A percentile compares a stretch with the other conserved stretches of the same genome.
Conservation (phyloP, 2,329 filamentous ascomycete species). For the Scedosporium dehoogii region DNA sequence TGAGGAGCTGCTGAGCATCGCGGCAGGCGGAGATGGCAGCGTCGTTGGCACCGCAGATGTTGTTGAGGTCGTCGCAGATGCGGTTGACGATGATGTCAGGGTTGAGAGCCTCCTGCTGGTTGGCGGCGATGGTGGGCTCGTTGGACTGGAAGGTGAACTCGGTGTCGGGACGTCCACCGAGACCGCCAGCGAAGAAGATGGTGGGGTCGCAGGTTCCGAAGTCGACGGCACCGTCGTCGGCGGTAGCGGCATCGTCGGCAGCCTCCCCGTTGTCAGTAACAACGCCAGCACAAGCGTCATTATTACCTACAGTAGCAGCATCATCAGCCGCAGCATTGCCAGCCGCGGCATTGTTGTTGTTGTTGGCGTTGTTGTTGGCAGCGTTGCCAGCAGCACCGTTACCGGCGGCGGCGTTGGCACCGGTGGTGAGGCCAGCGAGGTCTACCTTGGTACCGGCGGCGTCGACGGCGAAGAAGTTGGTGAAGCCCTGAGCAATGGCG, state of each 20-base stretch:
- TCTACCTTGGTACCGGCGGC: conserved; percentile 19
- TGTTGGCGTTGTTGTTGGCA: conserved; percentile 9
- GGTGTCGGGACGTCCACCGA: conserved; percentile 41
- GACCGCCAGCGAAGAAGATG: conserved; percentile 50
- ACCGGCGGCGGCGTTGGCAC: conserved; percentile 10
- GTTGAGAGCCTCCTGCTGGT: conserved; percentile 58
- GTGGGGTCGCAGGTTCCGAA: conserved; percentile 45
- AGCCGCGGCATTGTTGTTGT: conserved; percentile 8
- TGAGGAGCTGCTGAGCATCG: conserved; percentile 33
- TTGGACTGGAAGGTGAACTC: conserved; percentile 61
- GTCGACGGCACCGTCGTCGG: conserved; percentile 23
- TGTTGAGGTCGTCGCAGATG: conserved; percentile 58
- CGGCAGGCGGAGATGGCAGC: conserved; percentile 45
- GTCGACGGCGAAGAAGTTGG: conserved; percentile 42
- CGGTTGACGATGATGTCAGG: conserved; percentile 66
- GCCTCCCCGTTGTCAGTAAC: conserved; percentile 20
- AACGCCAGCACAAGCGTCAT: conserved; percentile 14
- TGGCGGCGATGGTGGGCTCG: conserved; percentile 48
- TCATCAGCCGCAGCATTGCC: conserved; percentile 8
- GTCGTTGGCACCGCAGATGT: conserved; percentile 53
- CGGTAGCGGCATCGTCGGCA: conserved; percentile 8
- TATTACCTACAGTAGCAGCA: conserved; percentile 8
- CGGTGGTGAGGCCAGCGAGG: conserved; percentile 20
- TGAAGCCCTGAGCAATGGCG: conserved; percentile 51
- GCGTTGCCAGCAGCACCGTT: conserved; percentile 6